Conservation (phyloP, 805 yeast species). For the Ogataea ramenticola region DNA sequence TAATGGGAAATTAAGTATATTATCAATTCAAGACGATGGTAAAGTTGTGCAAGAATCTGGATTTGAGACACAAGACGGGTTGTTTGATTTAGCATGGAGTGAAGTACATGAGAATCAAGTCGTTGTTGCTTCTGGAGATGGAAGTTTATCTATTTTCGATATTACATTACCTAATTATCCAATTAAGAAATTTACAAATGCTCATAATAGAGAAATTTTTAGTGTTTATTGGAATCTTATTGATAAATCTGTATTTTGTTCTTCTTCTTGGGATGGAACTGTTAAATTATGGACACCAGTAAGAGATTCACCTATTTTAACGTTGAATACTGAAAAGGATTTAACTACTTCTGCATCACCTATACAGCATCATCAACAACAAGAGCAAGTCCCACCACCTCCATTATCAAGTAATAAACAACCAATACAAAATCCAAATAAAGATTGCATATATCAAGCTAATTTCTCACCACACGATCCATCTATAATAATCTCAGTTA, state of each 20-base stretch:
- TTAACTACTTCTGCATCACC: slow-evolving; percentile 12
- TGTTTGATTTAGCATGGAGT: slow-evolving; percentile 85
- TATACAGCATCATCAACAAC: slow-evolving; percentile 6
- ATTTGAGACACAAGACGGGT: slow-evolving; percentile 91
- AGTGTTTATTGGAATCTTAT: slow-evolving; percentile 30
- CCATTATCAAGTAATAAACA: slow-evolving; percentile 32
- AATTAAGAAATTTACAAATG: slow-evolving; percentile 57
- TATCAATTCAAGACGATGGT: slow-evolving; percentile 66
- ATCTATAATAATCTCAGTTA: slow-evolving; percentile 57
- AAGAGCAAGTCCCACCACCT: slow-evolving; percentile 3
- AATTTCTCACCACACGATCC: slow-evolving; percentile 82
- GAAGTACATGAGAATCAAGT: slow-evolving; percentile 86
- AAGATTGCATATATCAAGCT: slow-evolving; percentile 72
- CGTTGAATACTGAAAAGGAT: slow-evolving; percentile 35
- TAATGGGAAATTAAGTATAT: slow-evolving; percentile 72
- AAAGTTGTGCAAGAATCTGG: slow-evolving; percentile 41
- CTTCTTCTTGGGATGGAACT: slow-evolving; percentile 91
- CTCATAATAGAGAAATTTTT: slow-evolving; percentile 48
- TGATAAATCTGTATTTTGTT: slow-evolving; percentile 51
- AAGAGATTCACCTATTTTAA: slow-evolving; percentile 47
- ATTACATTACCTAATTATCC: slow-evolving; percentile 60
- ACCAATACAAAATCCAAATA: slow-evolving; percentile 25
- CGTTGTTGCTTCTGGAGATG: slow-evolving; percentile 83
- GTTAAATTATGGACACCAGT: slow-evolving; percentile 73
- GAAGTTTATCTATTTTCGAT: slow-evolving; percentile 78